phyloP scores from a whole-genome alignment of 805 yeast genomes.

The Spathaspora sp. region DNA sequence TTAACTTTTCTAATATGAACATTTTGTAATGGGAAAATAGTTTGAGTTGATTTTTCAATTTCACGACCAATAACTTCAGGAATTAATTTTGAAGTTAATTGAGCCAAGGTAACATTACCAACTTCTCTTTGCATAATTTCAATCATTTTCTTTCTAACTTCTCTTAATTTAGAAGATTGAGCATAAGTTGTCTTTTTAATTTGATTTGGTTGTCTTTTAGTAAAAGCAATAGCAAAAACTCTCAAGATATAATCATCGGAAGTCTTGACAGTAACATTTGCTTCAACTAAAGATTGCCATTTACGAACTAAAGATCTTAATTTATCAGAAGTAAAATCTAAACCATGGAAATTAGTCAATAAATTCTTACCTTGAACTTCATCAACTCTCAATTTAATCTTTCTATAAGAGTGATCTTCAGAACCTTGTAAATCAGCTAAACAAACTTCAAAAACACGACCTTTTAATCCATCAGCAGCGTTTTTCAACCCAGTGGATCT shows the following conservation, averaged over 20 bases:
- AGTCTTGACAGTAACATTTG: slow-evolving; percentile 97
- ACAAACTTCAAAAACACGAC: slow-evolving; percentile 93
- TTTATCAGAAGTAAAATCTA: slow-evolving; percentile 97
- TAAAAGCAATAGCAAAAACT: slow-evolving; percentile 96
- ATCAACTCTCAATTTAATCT: slow-evolving; percentile 95
- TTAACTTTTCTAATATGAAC: slow-evolving; percentile 98
- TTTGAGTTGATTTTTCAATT: slow-evolving; percentile 92
- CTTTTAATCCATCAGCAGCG: slow-evolving; percentile 97
- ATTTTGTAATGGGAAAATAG: slow-evolving; percentile 96
- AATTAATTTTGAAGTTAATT: slow-evolving; percentile 93
- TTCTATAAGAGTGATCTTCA: slow-evolving; percentile 98
- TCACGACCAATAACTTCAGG: slow-evolving; percentile 99
- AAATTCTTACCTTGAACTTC: slow-evolving; percentile 99
- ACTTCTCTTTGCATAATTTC: slow-evolving; percentile 97
- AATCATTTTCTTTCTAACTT: slow-evolving; percentile 93
- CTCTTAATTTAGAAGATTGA: slow-evolving; percentile 95
- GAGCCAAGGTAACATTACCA: slow-evolving; percentile 90
- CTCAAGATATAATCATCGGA: slow-evolving; percentile 96
- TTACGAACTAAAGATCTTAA: slow-evolving; percentile 96
- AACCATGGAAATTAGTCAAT: slow-evolving; percentile 98
- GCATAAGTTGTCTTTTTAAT: slow-evolving; percentile 97
- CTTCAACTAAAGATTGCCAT: slow-evolving; percentile 98
- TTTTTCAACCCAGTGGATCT: slow-evolving; percentile 96
- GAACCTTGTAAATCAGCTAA: slow-evolving; percentile 98
- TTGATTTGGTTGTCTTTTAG: slow-evolving; percentile 96